A percentile compares a stretch with the other conserved stretches of the same genome.
Conservation (phyloP, 169 alveolate genomes). For the Eimeria sp. region DNA sequence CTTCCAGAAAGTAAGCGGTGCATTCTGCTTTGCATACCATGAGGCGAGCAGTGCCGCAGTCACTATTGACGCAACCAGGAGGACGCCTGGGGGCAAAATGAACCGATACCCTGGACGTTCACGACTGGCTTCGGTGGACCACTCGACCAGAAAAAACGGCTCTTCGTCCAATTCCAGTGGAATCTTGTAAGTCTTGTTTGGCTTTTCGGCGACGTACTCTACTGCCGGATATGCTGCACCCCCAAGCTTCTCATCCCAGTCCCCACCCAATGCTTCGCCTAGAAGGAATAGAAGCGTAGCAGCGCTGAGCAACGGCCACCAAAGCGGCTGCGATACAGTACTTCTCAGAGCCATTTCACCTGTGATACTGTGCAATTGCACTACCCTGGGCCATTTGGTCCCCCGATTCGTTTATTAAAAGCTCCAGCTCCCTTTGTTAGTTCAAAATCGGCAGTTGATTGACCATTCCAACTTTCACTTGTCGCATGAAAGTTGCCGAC, state of each 20-base stretch:
- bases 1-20: neutral
- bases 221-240: slow-evolving; percentile 31
- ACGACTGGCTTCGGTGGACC: slow-evolving; percentile 27
- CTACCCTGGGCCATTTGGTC: slow-evolving; percentile 22
- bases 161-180: slow-evolving; percentile 49
- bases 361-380: neutral
- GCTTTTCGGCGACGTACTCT: slow-evolving; percentile 4
- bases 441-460: neutral
- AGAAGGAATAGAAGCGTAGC: slow-evolving; percentile 4
- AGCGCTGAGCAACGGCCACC: neutral
- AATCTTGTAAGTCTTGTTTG: neutral
- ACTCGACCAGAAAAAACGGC: slow-evolving; percentile 9
- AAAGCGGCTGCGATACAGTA: neutral
- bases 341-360: slow-evolving; percentile 19
- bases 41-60: neutral
- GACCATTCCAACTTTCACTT: neutral
- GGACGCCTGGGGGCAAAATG: slow-evolving; percentile 16
- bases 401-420: neutral
- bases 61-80: neutral
- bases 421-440: neutral
- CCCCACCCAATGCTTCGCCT: neutral
- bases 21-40: neutral
- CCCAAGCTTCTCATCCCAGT: neutral
- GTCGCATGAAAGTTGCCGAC: neutral
- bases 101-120: neutral